These are phyloP conservation scores for Mycena metata DNA, from an alignment of 768 basidiomycete species.

Conservation along the genomic window DNA sequence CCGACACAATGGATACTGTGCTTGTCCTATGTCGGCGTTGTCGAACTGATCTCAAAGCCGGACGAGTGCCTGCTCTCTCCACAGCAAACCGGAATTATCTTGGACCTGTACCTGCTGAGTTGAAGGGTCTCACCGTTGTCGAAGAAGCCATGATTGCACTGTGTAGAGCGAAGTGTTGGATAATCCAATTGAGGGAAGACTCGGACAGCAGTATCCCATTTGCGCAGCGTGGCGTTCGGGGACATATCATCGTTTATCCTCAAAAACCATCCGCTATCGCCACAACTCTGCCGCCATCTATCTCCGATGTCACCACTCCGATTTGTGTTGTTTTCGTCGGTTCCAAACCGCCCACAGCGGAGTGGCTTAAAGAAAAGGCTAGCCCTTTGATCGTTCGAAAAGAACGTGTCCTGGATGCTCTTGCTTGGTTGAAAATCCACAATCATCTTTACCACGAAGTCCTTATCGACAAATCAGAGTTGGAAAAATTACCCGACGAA, in stretches of 20 bases:
- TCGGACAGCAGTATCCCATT: not conserved
- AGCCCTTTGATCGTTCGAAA: conserved; percentile 34
- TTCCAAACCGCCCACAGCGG: conserved; percentile 20
- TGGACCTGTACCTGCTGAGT: conserved; percentile 5
- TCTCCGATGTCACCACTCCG: conserved; percentile 39
- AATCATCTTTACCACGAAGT: not conserved
- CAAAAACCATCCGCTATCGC: conserved; percentile 37
- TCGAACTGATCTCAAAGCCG: not conserved
- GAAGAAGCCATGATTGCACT: conserved; percentile 44
- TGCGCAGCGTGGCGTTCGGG: conserved; percentile 41
- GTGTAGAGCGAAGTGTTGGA: conserved; percentile 36
- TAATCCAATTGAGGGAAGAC: conserved; percentile 17
- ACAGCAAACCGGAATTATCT: conserved; percentile 7
- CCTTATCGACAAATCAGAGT: not conserved
- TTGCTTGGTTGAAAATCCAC: not conserved
- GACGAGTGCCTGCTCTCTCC: not conserved
- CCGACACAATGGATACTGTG: not conserved
- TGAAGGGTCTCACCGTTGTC: conserved; percentile 32
- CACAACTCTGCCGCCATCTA: conserved; percentile 35
- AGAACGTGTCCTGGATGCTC: not conserved
- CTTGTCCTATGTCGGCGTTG: not conserved
- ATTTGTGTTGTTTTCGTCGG: conserved; percentile 45
- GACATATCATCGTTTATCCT: conserved; percentile 46
- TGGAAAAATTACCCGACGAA: not conserved
- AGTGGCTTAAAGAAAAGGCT: conserved; percentile 42